Evolutionary conservation across 768 basidiomycete species (phyloP).

Genomic region (Termitomyces sp.): DNA sequence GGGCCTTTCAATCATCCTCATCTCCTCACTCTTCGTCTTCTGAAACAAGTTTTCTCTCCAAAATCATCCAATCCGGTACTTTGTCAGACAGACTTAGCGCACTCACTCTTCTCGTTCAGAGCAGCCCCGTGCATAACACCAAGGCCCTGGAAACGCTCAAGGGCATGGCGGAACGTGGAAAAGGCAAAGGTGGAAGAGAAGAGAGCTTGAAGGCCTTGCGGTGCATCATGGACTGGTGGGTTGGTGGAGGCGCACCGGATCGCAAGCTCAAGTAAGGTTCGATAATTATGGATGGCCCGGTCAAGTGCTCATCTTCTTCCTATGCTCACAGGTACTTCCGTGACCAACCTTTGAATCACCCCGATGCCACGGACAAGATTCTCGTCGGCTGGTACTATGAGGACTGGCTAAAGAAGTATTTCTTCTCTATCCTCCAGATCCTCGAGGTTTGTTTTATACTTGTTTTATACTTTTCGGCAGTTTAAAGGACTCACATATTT

Average conservation of each 20-base stretch:
- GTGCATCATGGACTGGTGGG: slow-evolving; percentile 97
- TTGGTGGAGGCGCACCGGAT: slow-evolving; percentile 85
- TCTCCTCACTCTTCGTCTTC: slow-evolving; percentile 62
- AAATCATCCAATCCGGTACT: slow-evolving; percentile 85
- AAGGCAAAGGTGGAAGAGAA: slow-evolving; percentile 87
- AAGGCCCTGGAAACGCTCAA: slow-evolving; percentile 76
- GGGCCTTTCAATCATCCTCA: slow-evolving; percentile 48
- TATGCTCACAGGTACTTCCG: slow-evolving; percentile 70
- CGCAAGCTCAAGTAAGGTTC: slow-evolving; percentile 77
- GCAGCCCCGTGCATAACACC: slow-evolving; percentile 82
- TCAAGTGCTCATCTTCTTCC: neutral
- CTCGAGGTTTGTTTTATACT: slow-evolving; percentile 54
- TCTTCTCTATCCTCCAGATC: slow-evolving; percentile 86
- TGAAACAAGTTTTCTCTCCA: slow-evolving; percentile 78
- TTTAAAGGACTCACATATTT: neutral
- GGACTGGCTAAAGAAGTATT: slow-evolving; percentile 97
- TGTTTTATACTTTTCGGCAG: neutral
- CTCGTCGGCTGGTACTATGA: slow-evolving; percentile 89
- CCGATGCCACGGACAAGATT: slow-evolving; percentile 64
- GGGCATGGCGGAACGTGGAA: slow-evolving; percentile 71
- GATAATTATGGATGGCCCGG: neutral
- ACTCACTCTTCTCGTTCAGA: slow-evolving; percentile 84
- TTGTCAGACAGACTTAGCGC: slow-evolving; percentile 91
- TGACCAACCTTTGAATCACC: slow-evolving; percentile 75
- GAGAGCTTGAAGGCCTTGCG: slow-evolving; percentile 88